Conservation (phyloP, 106 monocot species). For the Dendrobium chrysotoxum region DNA sequence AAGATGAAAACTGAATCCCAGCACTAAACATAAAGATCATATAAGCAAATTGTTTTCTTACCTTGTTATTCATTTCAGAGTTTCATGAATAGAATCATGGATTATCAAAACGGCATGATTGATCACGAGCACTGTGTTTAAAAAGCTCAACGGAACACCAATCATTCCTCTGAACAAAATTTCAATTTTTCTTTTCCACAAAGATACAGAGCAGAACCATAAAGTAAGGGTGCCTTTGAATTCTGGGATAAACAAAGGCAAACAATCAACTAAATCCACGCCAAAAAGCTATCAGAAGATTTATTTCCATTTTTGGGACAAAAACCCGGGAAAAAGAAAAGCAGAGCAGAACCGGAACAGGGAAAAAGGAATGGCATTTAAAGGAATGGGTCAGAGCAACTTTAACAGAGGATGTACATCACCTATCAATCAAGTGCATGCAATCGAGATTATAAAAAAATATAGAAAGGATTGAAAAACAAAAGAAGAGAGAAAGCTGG, state of each 20-base stretch:
- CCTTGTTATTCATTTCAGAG: neutral
- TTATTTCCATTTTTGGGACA: slow-evolving; percentile 6
- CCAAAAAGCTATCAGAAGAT: neutral
- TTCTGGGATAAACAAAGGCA: slow-evolving; percentile 6
- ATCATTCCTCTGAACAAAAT: slow-evolving; percentile 4
- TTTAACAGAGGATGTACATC: slow-evolving; percentile 8
- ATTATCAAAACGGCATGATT: neutral
- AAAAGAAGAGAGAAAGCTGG: no score
- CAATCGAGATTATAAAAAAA: neutral
- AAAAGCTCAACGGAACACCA: slow-evolving; percentile 3
- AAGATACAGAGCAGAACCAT: neutral
- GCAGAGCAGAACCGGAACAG: neutral
- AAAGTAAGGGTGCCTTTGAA: neutral
- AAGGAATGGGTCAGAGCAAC: slow-evolving; percentile 12
- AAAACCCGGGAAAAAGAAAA: slow-evolving; percentile 7
- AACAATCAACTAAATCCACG: slow-evolving; percentile 1
- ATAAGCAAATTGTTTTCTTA: neutral
- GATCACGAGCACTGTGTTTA: neutral
- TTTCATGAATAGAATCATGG: neutral
- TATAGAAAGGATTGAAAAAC: neutral
- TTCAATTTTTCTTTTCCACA: neutral
- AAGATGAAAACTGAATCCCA: neutral
- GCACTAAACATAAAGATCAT: neutral
- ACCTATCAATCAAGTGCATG: slow-evolving; percentile 7
- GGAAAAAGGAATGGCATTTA: slow-evolving; percentile 3